Evolutionary conservation across 495 filamentous ascomycete species (phyloP).

Genomic region (Elasticomyces elasticus): DNA sequence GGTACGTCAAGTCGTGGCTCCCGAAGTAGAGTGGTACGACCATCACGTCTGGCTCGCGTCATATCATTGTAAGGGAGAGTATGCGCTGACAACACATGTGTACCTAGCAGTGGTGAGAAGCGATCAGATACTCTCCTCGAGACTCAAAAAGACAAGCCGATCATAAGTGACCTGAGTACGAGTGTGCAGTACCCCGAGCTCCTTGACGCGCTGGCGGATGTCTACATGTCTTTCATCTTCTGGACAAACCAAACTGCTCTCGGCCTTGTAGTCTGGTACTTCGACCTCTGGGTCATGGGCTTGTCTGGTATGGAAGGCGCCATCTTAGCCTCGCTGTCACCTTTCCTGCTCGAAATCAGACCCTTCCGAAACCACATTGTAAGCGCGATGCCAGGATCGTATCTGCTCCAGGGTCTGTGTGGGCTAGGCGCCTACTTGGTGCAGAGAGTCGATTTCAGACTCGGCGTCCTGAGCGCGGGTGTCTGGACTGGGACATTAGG

Average conservation of each 20-base stretch:
- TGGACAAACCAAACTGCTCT: constrained; percentile 91
- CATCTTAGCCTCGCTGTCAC: constrained; percentile 74
- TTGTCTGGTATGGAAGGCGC: constrained; percentile 93
- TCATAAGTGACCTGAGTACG: constrained; percentile 57
- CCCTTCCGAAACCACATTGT: constrained; percentile 57
- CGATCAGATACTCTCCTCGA: constrained; percentile 66
- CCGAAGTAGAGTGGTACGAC: constrained; percentile 59
- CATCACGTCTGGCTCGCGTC: constrained; percentile 20
- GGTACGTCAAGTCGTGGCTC: constrained; percentile 99
- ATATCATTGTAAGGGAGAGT: no score
- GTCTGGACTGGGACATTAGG: constrained; percentile 38
- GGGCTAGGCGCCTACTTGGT: constrained; percentile 76
- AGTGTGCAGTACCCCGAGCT: constrained; percentile 65
- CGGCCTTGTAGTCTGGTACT: constrained; percentile 89
- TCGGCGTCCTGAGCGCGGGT: constrained; percentile 70
- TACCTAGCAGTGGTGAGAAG: constrained; percentile 50
- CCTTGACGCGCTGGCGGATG: constrained; percentile 74
- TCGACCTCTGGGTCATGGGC: constrained; percentile 99
- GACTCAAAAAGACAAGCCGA: constrained; percentile 78
- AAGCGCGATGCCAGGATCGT: constrained; percentile 56
- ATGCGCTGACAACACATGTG: constrained; percentile 13
- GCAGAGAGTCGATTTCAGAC: constrained; percentile 59
- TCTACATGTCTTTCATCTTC: constrained; percentile 92
- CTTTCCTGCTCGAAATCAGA: constrained; percentile 65
- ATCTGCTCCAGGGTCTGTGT: constrained; percentile 59